Base-by-base conservation (phyloP, 169 alveolate species). In the Cryptosporidium viatorum region DNA sequence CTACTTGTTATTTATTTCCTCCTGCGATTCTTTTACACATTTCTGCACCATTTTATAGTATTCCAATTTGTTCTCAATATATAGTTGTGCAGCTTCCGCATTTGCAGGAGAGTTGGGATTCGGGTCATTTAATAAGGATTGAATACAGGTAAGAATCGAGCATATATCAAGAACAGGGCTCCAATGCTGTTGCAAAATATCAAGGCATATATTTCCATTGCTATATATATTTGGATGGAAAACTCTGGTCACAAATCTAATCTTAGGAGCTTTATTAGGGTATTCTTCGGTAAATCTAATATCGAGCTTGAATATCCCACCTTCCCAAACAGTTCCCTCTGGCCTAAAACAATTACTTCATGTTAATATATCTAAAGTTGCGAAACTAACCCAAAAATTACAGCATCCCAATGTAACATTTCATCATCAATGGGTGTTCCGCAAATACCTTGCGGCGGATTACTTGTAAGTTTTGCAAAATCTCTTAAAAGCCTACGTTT, bases 271-370 rank as follows among this genome's bases (percentile, higher is more conserved):
- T 69, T 93, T 95, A 71, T 91, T 92, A 26, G 97, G 97, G 86
- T 93, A 95, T 50, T 95, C 96, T 43, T 94, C 96, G 2, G 95
- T 71, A 85, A 95, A 95, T 74, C 93, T 93, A 86, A 95, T 85
- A 9, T 87, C 91, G 50, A 95, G 87, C 73, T 92, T 91, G 70
- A 95, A 95, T 65, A 94, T 93, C 23, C 96, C 97, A 55, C 96
- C 96, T 91, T 95, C 97, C 97, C 97, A 95, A 6, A 93, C 93
- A 37, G 97, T 94, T 67, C 95, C 94, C 70, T 95, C 96, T n/a
- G 97, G 97, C 26, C 94, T 91, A 58, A 16, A 59, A 67, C 0
- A 16, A 37, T 59, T 43, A 31, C n/a, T 31, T 73, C 55, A 41
- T 14, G 26, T 6, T 9, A 50, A 37, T 3, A 29, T 39, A 14